phyloP scores from a whole-genome alignment of 139 green algal species.

The Chlorella vulgaris region DNA sequence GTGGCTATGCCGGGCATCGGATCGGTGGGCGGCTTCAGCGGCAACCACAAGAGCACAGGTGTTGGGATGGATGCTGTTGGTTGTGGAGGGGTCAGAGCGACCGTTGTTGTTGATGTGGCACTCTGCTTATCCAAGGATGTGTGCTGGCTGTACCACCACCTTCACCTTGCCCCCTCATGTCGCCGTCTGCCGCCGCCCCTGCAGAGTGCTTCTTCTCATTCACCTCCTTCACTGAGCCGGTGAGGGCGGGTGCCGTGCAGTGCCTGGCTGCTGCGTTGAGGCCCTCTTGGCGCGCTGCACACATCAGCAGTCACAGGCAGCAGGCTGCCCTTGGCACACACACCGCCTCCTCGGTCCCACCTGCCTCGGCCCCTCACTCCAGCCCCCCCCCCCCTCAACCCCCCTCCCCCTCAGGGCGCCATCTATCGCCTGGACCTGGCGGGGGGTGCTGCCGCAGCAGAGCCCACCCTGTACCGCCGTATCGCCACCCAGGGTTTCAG shows the following conservation, averaged over 20 bases:
- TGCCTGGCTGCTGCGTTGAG: not conserved
- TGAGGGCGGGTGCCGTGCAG: not conserved
- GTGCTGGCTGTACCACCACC: not conserved
- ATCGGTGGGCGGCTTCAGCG: constrained; percentile 60
- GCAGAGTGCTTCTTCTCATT: constrained; percentile 79
- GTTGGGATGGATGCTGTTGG: not conserved
- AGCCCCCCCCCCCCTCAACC: not conserved
- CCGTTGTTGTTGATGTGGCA: not conserved
- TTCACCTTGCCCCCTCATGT: not conserved
- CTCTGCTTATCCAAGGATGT: not conserved
- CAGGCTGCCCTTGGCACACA: too few relatives aligned
- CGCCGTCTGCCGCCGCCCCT: not conserved
- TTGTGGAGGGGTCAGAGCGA: not conserved
- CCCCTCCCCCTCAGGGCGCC: not conserved
- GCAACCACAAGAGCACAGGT: constrained; percentile 63
- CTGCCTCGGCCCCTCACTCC: not conserved
- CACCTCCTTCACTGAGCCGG: constrained; percentile 68
- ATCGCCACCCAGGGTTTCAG: constrained; percentile 66
- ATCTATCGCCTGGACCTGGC: constrained; percentile 8
- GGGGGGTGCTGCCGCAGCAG: not conserved
- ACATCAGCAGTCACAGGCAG: too few relatives aligned
- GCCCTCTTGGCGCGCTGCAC: too few relatives aligned
- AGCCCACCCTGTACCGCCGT: constrained; percentile 71
- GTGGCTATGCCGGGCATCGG: constrained; percentile 74
- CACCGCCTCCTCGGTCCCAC: not conserved